These are phyloP conservation scores for Orbilia quercus DNA, from an alignment of 2,329 filamentous ascomycete species.

Conservation along the genomic window DNA sequence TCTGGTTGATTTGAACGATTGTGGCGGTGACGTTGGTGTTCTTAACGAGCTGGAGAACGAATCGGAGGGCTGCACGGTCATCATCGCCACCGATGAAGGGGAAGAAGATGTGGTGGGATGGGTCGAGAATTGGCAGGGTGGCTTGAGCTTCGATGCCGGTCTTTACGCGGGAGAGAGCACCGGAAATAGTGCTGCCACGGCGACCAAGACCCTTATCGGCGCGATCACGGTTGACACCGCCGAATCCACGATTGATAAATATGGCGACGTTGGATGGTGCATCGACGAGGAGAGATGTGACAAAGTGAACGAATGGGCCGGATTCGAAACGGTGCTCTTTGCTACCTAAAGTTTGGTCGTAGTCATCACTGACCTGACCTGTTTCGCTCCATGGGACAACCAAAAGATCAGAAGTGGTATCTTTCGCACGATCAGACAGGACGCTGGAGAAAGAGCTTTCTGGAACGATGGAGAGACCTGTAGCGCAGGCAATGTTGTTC, in stretches of 20 bases:
- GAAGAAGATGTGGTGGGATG: constrained; percentile 84
- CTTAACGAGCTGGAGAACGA: constrained; percentile 85
- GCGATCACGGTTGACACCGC: constrained; percentile 64
- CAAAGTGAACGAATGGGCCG: constrained; percentile 76
- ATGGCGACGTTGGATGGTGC: constrained; percentile 77
- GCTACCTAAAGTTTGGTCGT: constrained; percentile 66
- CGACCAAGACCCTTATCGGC: constrained; percentile 58
- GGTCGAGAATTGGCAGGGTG: constrained; percentile 72
- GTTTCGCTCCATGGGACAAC: constrained; percentile 91
- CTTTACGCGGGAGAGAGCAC: constrained; percentile 57
- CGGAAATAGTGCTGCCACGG: constrained; percentile 56
- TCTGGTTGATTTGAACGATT: constrained; percentile 70
- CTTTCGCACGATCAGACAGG: constrained; percentile 75
- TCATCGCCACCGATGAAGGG: constrained; percentile 87
- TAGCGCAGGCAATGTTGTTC: constrained; percentile 83
- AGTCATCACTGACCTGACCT: constrained; percentile 76
- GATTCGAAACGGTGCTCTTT: constrained; percentile 70
- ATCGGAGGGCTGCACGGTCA: constrained; percentile 79
- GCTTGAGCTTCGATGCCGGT: constrained; percentile 66
- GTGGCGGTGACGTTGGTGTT: constrained; percentile 83
- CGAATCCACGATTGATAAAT: constrained; percentile 79
- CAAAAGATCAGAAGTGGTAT: constrained; percentile 77
- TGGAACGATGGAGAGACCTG: constrained; percentile 82
- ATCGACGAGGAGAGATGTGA: constrained; percentile 74
- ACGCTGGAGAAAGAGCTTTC: constrained; percentile 82